Conservation (phyloP, 2,329 filamentous ascomycete genomes). For the Geosmithia flava region DNA sequence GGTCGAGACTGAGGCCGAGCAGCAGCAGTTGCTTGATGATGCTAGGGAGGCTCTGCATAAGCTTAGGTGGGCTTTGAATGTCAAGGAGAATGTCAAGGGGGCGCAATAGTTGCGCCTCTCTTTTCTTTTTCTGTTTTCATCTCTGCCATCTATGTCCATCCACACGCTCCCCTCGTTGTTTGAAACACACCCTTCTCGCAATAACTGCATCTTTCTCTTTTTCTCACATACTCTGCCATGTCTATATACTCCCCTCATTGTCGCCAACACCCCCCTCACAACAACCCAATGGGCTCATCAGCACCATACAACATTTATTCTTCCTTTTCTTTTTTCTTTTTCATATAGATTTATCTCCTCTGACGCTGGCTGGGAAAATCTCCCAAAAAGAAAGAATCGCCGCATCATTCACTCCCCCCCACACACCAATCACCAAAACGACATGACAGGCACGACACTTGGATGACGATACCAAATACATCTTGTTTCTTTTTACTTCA, state of each 20-base stretch:
- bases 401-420: no score
- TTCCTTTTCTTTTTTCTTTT: no score
- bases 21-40: conserved; percentile 44
- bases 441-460: conserved; percentile 1
- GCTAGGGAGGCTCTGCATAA: conserved; percentile 50
- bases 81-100: conserved; percentile 48
- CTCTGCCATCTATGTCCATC: no score
- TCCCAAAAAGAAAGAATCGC: no score
- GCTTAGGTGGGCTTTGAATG: conserved; percentile 60
- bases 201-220: conserved; percentile 15
- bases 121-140: neutral
- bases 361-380: neutral
- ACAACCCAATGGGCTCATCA: no score
- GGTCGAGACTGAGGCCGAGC: conserved; percentile 44
- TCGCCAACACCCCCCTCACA: no score
- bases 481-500: neutral
- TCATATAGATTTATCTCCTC: neutral
- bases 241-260: no score
- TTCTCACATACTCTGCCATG: neutral
- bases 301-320: no score
- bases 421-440: neutral
- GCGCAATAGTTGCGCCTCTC: conserved; percentile 27
- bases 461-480: conserved; percentile 2
- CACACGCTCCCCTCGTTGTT: no score
- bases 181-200: no score